phyloP scores from a whole-genome alignment of 352 stramenopile genomes.

The Albugo laibachii region DNA sequence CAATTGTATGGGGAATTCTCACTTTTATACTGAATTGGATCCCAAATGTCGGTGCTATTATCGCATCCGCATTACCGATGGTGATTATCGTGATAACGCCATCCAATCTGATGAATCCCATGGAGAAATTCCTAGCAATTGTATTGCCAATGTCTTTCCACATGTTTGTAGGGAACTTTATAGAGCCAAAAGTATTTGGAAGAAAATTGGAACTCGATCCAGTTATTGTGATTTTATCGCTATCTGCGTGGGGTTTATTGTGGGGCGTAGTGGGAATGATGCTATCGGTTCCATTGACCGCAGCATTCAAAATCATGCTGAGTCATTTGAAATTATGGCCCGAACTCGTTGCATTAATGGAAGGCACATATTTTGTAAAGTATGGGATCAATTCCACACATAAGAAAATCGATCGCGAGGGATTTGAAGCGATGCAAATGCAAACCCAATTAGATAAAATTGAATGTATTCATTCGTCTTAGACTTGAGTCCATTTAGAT shows the following conservation, averaged over 20 bases:
- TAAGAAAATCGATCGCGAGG: slow-evolving; percentile 55
- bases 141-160: slow-evolving; percentile 73
- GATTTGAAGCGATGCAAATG: slow-evolving; percentile 7
- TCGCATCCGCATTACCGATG: slow-evolving; percentile 60
- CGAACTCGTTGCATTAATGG: slow-evolving; percentile 71
- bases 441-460: neutral
- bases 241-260: slow-evolving; percentile 72
- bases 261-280: slow-evolving; percentile 81
- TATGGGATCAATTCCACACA: slow-evolving; percentile 47
- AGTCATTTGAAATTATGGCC: slow-evolving; percentile 72
- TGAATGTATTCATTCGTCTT: too few species aligned
- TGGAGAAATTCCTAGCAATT: slow-evolving; percentile 79
- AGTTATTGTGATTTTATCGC: slow-evolving; percentile 69
- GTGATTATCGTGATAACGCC: slow-evolving; percentile 78
- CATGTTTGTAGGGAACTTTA: slow-evolving; percentile 80
- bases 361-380: slow-evolving; percentile 68
- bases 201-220: slow-evolving; percentile 72
- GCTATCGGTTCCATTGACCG: slow-evolving; percentile 71
- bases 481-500: too few species aligned
- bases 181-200: slow-evolving; percentile 77
- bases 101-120: slow-evolving; percentile 64
- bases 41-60: slow-evolving; percentile 77
- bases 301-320: slow-evolving; percentile 74
- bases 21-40: slow-evolving; percentile 83
- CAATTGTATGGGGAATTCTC: slow-evolving; percentile 76